Percentiles rank a stretch among this genome's conserved stretches.
These are phyloP conservation scores for Mucor racemosus DNA, from an alignment of 371 early-diverging fungal species.

Conservation along the genomic window DNA sequence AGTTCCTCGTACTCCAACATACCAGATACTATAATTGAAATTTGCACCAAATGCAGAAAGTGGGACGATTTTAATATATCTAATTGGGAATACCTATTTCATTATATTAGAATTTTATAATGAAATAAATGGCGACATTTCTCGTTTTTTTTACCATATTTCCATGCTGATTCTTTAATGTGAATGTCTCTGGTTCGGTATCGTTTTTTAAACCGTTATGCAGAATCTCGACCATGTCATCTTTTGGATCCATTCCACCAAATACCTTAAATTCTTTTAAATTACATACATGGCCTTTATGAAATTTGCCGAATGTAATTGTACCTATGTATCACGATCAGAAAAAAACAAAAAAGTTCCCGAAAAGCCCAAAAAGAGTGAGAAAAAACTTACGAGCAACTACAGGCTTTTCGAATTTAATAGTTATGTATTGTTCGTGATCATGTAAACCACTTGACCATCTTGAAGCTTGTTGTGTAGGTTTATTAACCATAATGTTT, in stretches of 20 bases:
- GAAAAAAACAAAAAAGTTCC: constrained; percentile 11
- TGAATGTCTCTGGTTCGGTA: constrained; percentile 87
- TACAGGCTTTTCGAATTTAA: constrained; percentile 69
- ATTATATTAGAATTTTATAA: neutral
- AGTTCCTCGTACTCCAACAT: constrained; percentile 85
- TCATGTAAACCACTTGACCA: constrained; percentile 82
- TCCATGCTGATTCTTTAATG: constrained; percentile 69
- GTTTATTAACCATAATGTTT: constrained; percentile 73
- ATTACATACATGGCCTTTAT: constrained; percentile 94
- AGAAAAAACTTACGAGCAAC: constrained; percentile 66
- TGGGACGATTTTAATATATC: constrained; percentile 93
- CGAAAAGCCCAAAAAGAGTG: neutral
- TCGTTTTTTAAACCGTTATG: constrained; percentile 92
- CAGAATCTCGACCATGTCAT: constrained; percentile 85
- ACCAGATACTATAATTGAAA: constrained; percentile 97
- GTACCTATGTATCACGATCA: constrained; percentile 50
- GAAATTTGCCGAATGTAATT: constrained; percentile 96
- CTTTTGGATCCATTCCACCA: constrained; percentile 75
- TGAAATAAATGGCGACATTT: too few species aligned
- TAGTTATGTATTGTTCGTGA: constrained; percentile 75
- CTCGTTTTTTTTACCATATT: constrained; percentile 45
- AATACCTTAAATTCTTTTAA: constrained; percentile 95
- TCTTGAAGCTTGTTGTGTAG: constrained; percentile 73
- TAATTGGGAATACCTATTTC: constrained; percentile 74
- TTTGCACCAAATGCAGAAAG: constrained; percentile 89